Conservation (phyloP, 345 rosid species). For the Lepidium didymum region DNA sequence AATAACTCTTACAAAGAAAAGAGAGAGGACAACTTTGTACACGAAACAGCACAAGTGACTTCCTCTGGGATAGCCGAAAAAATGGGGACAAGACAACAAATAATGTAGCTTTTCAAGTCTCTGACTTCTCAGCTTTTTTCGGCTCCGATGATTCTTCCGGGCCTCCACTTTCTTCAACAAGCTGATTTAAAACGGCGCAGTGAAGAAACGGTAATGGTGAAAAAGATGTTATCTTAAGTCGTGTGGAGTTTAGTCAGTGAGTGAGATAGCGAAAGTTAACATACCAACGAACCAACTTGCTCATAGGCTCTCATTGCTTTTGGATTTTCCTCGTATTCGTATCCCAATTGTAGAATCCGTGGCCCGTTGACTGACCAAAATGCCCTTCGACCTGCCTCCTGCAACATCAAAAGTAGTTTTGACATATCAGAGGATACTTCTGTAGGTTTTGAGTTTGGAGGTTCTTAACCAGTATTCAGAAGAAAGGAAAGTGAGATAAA, state of each 20-base stretch:
- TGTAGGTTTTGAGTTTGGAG: not conserved
- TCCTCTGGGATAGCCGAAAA: not conserved
- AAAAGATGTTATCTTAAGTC: not conserved
- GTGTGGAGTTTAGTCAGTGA: not conserved
- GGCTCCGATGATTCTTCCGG: conserved; percentile 34
- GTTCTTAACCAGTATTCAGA: not conserved
- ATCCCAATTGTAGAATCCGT: conserved; percentile 71
- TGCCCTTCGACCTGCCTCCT: conserved; percentile 84
- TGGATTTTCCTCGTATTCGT: conserved; percentile 78
- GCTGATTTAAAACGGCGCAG: conserved; percentile 28
- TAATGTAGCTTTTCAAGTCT: not conserved
- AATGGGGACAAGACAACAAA: not conserved
- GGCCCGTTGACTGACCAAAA: conserved; percentile 92
- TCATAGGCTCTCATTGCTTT: conserved; percentile 93
- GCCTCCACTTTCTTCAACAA: conserved; percentile 43
- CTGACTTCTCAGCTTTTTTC: conserved; percentile 39
- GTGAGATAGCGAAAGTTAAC: not conserved
- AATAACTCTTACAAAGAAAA: not conserved
- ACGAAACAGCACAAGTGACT: not conserved
- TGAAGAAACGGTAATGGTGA: not conserved
- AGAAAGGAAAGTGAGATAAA: not conserved
- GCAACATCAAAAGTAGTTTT: not conserved
- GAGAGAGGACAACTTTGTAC: not conserved
- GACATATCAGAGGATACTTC: not conserved
- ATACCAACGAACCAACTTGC: conserved; percentile 76